Percentiles rank a stretch among this genome's conserved stretches.
phyloP scores from a whole-genome alignment of 1,139 yeast genomes.

The Candida sanyaensis region DNA sequence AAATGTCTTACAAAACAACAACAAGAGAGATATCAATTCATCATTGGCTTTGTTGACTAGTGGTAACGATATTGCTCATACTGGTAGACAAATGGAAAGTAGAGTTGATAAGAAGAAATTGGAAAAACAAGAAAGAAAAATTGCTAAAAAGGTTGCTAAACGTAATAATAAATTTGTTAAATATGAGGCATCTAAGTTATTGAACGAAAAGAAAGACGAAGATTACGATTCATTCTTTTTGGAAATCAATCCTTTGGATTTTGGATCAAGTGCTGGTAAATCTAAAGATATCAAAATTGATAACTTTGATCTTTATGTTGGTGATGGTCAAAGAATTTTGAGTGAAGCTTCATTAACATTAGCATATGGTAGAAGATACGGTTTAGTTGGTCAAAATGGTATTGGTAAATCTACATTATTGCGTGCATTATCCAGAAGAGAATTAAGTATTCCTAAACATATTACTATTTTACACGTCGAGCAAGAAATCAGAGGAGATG shows the following conservation, averaged over 20 bases:
- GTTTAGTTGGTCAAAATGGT: slow-evolving; percentile 98
- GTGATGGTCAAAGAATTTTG: slow-evolving; percentile 90
- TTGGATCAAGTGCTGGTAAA: slow-evolving; percentile 89
- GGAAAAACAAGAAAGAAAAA: slow-evolving; percentile 95
- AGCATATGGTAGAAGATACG: slow-evolving; percentile 92
- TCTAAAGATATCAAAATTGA: slow-evolving; percentile 94
- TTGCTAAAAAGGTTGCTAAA: slow-evolving; percentile 95
- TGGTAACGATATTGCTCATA: slow-evolving; percentile 81
- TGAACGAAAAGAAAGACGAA: slow-evolving; percentile 61
- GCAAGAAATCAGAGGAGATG: slow-evolving; percentile 95
- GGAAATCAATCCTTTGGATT: slow-evolving; percentile 91
- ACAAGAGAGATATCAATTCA: slow-evolving; percentile 71
- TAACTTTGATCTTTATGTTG: slow-evolving; percentile 89
- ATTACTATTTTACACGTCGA: slow-evolving; percentile 95
- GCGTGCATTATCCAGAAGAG: slow-evolving; percentile 91
- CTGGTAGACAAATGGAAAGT: slow-evolving; percentile 89
- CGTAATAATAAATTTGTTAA: slow-evolving; percentile 84
- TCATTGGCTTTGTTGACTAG: slow-evolving; percentile 75
- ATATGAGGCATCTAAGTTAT: slow-evolving; percentile 90
- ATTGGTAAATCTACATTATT: slow-evolving; percentile 96
- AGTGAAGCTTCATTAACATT: slow-evolving; percentile 86
- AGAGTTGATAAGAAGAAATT: slow-evolving; percentile 95
- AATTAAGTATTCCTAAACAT: slow-evolving; percentile 89
- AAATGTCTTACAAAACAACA: slow-evolving; percentile 57
- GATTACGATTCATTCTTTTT: slow-evolving; percentile 94